Evolutionary conservation across 2,329 filamentous ascomycete genomes (phyloP).

Genomic region (Colletotrichum orchidophilum): DNA sequence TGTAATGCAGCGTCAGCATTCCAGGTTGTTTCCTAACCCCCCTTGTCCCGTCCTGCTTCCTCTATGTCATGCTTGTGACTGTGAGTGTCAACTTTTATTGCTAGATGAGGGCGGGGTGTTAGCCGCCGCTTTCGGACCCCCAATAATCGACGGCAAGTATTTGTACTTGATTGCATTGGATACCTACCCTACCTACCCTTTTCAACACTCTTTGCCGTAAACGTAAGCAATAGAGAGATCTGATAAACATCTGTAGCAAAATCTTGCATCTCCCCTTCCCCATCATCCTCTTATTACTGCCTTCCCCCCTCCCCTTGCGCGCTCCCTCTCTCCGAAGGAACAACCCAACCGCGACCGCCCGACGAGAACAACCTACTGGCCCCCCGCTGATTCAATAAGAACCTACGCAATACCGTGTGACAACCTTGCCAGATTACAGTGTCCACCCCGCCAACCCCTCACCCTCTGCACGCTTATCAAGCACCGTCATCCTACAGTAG

Average conservation of each 20-base stretch:
- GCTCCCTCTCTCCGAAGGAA: not conserved
- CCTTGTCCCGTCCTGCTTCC: not conserved
- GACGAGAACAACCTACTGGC: not conserved
- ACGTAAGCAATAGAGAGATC: conserved; percentile 22
- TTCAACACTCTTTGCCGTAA: not conserved
- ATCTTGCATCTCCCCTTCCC: conserved; percentile 14
- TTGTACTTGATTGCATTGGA: too few species aligned
- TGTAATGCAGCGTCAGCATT: conserved; percentile 21
- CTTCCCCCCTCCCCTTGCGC: too few species aligned
- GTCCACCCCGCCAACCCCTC: conserved; percentile 34
- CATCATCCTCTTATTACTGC: not conserved
- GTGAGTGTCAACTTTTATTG: not conserved
- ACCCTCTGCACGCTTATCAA: conserved; percentile 30
- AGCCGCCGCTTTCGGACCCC: conserved; percentile 30
- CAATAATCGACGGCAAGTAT: not conserved
- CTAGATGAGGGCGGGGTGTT: not conserved
- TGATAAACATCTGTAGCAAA: conserved; percentile 7
- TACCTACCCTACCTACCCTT: not conserved
- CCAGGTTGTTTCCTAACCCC: not conserved
- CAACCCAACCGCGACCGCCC: not conserved
- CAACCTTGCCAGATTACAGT: conserved; percentile 11
- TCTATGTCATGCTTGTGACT: not conserved
- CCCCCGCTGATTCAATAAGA: conserved; percentile 4
- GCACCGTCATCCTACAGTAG: conserved; percentile 22
- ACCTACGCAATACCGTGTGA: conserved; percentile 22